Evolutionary conservation across 805 yeast genomes (phyloP).

Genomic region (Hanseniaspora jakobsenii): DNA sequence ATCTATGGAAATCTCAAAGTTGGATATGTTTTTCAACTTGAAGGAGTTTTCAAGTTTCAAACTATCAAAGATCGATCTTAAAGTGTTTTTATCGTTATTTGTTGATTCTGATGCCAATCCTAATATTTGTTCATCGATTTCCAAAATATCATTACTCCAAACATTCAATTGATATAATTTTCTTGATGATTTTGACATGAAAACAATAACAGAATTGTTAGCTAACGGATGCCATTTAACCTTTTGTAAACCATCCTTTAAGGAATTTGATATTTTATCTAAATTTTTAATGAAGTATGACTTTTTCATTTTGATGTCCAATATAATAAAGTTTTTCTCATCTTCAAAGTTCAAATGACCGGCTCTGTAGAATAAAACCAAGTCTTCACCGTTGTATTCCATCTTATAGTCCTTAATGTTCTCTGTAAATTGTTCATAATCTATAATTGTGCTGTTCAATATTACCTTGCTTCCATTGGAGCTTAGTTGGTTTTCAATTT

Average conservation of each 20-base stretch:
- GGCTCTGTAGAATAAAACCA: background rate
- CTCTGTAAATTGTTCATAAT: background rate
- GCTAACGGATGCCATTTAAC: slow-evolving; percentile 36
- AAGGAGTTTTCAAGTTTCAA: background rate
- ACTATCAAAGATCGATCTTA: background rate
- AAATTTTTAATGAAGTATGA: background rate
- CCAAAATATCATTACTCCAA: slow-evolving; percentile 16
- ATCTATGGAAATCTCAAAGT: slow-evolving; percentile 29
- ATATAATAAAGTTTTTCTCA: background rate
- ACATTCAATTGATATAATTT: slow-evolving; percentile 23
- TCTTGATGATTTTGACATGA: slow-evolving; percentile 16
- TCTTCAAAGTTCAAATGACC: too few relatives aligned
- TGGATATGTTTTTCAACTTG: slow-evolving; percentile 19
- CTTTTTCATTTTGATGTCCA: slow-evolving; percentile 20
- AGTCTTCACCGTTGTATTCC: slow-evolving; percentile 10
- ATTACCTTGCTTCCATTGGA: background rate
- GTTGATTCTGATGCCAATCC: background rate
- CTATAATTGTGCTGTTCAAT: background rate
- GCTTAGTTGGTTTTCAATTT: background rate
- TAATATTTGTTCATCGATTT: background rate
- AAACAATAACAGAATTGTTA: slow-evolving; percentile 4
- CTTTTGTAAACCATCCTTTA: slow-evolving; percentile 25
- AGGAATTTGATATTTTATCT: too few relatives aligned
- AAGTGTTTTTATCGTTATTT: background rate
- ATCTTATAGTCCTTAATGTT: background rate